Evolutionary conservation across 495 filamentous ascomycete species (phyloP), one percentile per base, ranked within the genome.

Genomic region (Evernia prunastri): DNA sequence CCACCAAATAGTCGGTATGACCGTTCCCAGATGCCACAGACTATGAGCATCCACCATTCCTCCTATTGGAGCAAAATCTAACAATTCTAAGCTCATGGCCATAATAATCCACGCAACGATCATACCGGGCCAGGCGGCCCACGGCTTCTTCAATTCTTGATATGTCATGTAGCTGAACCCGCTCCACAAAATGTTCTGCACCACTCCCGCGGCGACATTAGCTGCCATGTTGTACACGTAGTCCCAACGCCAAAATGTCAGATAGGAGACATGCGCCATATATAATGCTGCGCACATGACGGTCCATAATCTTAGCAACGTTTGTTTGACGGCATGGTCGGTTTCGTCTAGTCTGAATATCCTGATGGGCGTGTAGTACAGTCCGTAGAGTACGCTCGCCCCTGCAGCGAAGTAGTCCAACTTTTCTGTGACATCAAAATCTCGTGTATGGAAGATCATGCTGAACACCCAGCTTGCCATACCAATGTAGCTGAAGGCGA

Each of bases 181-280:
- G 18, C 82, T 90, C 94, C 94, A 98, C 61, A 98, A 71, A 8
- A 86, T 51, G 66, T 97, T 96, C 72, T 89, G 87, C 35, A 95
- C 72, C 56, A 89, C 79, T 0, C 94, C 94, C 31, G 89, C 82
- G 17, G 83, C 86, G 33, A 98, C 89, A 69, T 97, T 97, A 23
- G 92, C 95, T 3, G 86, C 84, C 92, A 97, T 98, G 69, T 98
- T 98, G 77, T 98, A 98, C 4, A 86, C 86, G 71, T 98, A 98
- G 72, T 97, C 89, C 91, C 94, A 98, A 35, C 79, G 79, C 82
- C 89, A 87, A 65, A 91, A 83, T 69, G 84, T 89, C 56, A 98
- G 81, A 73, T 96, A 98, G 63, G 79, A 82, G 59, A 95, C 88
- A 71, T 98, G 94, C 36, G 82, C 76, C 18, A 79, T 77, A 74